These are phyloP conservation scores for Thelephora terrestris DNA, from an alignment of 1,284 basidiomycete species.

Conservation along the genomic window DNA sequence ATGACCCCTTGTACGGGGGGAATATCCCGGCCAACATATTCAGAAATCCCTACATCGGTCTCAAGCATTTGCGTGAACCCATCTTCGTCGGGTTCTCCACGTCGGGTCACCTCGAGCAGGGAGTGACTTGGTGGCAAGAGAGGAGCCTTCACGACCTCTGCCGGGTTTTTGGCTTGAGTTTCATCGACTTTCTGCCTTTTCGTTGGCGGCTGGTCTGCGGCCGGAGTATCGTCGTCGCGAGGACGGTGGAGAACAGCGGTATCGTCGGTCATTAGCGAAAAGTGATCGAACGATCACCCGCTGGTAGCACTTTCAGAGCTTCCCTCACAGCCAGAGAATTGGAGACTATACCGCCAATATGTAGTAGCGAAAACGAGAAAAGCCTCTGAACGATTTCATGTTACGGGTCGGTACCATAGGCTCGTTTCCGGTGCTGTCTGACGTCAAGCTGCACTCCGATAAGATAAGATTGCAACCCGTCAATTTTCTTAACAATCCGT, in stretches of 20 bases:
- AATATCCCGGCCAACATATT: conserved; percentile 70
- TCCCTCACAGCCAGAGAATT: too few species aligned
- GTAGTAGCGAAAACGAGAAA: too few species aligned
- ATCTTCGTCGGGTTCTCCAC: conserved; percentile 43
- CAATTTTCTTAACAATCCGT: conserved; percentile 10
- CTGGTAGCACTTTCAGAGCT: background rate
- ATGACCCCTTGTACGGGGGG: conserved; percentile 82
- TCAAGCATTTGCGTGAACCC: conserved; percentile 55
- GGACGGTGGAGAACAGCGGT: conserved; percentile 21
- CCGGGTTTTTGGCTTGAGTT: conserved; percentile 11
- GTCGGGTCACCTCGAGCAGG: conserved; percentile 22
- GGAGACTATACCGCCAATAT: too few species aligned
- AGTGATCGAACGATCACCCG: background rate
- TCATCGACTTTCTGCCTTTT: conserved; percentile 9
- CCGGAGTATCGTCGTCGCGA: conserved; percentile 42
- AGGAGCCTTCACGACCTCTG: conserved; percentile 12
- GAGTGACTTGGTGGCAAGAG: conserved; percentile 66
- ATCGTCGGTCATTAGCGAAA: background rate
- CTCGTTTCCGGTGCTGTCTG: too few species aligned
- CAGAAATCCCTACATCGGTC: conserved; percentile 83
- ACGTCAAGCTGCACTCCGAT: too few species aligned
- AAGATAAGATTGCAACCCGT: background rate
- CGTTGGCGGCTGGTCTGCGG: conserved; percentile 38
- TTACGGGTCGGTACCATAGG: too few species aligned
- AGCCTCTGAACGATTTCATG: too few species aligned